Evolutionary conservation across 2,329 filamentous ascomycete species (phyloP).

Genomic region (Corinectria fuckeliana): DNA sequence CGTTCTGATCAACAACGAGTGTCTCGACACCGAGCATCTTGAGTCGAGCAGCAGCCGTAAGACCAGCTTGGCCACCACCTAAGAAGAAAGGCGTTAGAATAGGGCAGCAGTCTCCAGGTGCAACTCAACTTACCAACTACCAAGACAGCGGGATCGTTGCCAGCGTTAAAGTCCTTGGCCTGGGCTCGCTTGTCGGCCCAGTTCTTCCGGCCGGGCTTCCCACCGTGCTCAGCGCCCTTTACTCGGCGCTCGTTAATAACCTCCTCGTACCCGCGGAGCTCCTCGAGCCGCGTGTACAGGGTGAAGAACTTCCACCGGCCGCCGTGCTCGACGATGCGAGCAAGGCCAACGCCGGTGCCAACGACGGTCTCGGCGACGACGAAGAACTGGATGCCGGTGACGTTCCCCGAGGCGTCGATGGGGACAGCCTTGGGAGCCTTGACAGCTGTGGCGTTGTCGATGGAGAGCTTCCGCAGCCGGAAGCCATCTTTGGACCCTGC

Average conservation of each 20-base stretch:
- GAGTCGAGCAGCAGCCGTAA: slow-evolving; percentile 63
- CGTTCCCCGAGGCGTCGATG: slow-evolving; percentile 57
- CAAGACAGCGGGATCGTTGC: slow-evolving; percentile 61
- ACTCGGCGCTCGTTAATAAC: slow-evolving; percentile 53
- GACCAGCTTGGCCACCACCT: slow-evolving; percentile 67
- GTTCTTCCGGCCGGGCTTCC: slow-evolving; percentile 59
- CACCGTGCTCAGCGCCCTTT: slow-evolving; percentile 63
- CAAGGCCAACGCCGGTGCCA: slow-evolving; percentile 63
- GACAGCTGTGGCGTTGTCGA: slow-evolving; percentile 54
- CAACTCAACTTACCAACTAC: slow-evolving; percentile 60
- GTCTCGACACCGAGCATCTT: slow-evolving; percentile 63
- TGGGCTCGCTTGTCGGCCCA: slow-evolving; percentile 62
- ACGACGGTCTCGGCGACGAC: slow-evolving; percentile 59
- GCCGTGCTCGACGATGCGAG: slow-evolving; percentile 55
- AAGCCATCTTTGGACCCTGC: slow-evolving; percentile 45
- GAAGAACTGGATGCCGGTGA: slow-evolving; percentile 63
- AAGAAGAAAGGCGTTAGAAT: background rate
- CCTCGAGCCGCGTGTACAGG: slow-evolving; percentile 64
- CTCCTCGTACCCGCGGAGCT: slow-evolving; percentile 63
- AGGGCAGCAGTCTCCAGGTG: fast-evolving
- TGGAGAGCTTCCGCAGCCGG: slow-evolving; percentile 50
- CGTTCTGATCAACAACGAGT: slow-evolving; percentile 65
- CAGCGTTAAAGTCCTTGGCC: slow-evolving; percentile 55
- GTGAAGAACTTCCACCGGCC: slow-evolving; percentile 67
- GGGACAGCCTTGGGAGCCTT: slow-evolving; percentile 51